Conservation (phyloP, 768 basidiomycete species). For the Suillus lakei region DNA sequence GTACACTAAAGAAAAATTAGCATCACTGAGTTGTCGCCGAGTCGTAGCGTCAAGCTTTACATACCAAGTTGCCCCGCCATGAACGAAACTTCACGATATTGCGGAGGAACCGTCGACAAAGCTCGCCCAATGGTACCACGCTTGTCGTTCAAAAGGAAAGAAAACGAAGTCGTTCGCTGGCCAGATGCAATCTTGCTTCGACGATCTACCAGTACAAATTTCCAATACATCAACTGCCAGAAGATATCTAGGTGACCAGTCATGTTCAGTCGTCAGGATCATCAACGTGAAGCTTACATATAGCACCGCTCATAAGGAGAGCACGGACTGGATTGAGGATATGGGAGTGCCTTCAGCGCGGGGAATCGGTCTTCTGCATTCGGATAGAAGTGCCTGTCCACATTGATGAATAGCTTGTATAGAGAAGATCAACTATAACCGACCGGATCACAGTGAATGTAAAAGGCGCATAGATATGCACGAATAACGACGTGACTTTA, state of each 20-base stretch:
- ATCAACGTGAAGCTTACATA: conserved; percentile 61
- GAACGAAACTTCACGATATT: conserved; percentile 72
- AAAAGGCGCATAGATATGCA: conserved; percentile 93
- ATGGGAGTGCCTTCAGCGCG: conserved; percentile 70
- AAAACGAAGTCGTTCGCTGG: conserved; percentile 88
- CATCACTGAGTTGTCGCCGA: conserved; percentile 9
- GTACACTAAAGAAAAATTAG: conserved; percentile 58
- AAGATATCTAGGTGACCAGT: conserved; percentile 65
- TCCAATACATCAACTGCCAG: conserved; percentile 96
- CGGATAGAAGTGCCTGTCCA: conserved; percentile 83
- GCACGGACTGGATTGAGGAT: conserved; percentile 73
- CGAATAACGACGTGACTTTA: conserved; percentile 93
- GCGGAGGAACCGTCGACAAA: conserved; percentile 61
- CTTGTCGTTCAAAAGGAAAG: conserved; percentile 87
- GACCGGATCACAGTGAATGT: conserved; percentile 91
- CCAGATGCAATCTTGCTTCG: conserved; percentile 91
- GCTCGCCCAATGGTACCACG: conserved; percentile 79
- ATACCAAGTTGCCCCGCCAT: conserved; percentile 84
- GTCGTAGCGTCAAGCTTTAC: conserved; percentile 27
- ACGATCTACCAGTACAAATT: conserved; percentile 90
- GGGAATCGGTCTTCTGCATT: conserved; percentile 83
- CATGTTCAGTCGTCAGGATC: conserved; percentile 15
- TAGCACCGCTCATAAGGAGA: conserved; percentile 76
- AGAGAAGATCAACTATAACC: conserved; percentile 26
- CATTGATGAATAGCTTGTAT: background rate